Conservation (phyloP, 2,329 filamentous ascomycete genomes). For the Pseudogymnoascus verrucosus region DNA sequence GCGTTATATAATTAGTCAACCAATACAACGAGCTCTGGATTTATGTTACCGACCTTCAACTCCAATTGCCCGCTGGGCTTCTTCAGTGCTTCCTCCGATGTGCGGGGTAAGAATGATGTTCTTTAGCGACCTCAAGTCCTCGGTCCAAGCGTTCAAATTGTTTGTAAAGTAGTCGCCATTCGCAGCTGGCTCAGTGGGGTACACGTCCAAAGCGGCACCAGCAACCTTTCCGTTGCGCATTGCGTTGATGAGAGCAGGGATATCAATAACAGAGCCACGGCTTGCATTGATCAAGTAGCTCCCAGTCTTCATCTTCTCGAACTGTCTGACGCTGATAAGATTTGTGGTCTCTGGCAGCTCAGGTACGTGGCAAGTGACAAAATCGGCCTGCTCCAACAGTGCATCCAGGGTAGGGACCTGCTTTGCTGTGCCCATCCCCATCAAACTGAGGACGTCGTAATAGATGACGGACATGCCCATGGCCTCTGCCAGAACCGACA, state of each 20-base stretch:
- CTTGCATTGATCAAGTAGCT: constrained; percentile 95
- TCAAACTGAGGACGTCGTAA: constrained; percentile 89
- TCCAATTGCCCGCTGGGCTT: constrained; percentile 93
- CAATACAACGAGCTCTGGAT: constrained; percentile 3
- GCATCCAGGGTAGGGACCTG: constrained; percentile 73
- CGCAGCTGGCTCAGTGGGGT: constrained; percentile 83
- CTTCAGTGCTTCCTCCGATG: constrained; percentile 95
- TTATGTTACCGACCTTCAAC: constrained; percentile 53
- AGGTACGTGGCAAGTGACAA: constrained; percentile 90
- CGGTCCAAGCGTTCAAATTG: constrained; percentile 72
- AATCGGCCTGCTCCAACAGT: constrained; percentile 75
- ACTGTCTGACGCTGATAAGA: constrained; percentile 73
- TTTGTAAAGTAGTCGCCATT: constrained; percentile 95
- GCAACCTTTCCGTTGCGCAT: constrained; percentile 81
- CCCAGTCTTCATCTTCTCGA: constrained; percentile 85
- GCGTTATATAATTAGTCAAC: constrained; percentile 4
- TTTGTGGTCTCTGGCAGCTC: constrained; percentile 88
- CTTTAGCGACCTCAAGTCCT: constrained; percentile 75
- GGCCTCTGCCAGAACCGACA: constrained; percentile 89
- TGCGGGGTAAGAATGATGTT: constrained; percentile 95
- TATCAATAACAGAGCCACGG: constrained; percentile 88
- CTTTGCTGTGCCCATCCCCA: constrained; percentile 81
- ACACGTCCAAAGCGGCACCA: constrained; percentile 93
- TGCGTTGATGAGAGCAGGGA: constrained; percentile 80
- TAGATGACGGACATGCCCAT: constrained; percentile 99